Percentiles rank a stretch among this genome's conserved stretches.
phyloP scores from a whole-genome alignment of 148 eudicot species.

The Talinum fruticosum region DNA sequence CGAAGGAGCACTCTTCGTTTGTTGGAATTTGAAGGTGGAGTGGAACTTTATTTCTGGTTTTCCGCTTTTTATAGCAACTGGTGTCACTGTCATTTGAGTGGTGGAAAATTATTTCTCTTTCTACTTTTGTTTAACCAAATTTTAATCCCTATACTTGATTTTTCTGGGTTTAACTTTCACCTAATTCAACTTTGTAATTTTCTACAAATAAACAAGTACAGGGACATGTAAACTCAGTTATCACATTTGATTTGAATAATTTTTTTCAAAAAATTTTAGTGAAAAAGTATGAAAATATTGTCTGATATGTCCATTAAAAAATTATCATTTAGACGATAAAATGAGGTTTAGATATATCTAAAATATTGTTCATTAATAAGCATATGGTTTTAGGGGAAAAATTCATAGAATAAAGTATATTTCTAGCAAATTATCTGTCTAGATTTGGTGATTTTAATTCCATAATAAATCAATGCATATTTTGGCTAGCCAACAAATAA shows the following conservation, averaged over 20 bases:
- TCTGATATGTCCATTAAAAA: too few relatives aligned
- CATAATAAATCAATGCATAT: neutral
- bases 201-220: too few relatives aligned
- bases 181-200: too few relatives aligned
- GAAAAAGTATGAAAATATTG: too few relatives aligned
- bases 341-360: too few relatives aligned
- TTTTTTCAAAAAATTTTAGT: too few relatives aligned
- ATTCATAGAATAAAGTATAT: too few relatives aligned
- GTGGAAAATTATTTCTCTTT: neutral
- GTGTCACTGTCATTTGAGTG: neutral
- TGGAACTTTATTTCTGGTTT: neutral
- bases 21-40: conserved; percentile 14
- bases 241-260: too few relatives aligned
- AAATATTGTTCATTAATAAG: too few relatives aligned
- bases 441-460: neutral
- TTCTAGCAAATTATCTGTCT: neutral
- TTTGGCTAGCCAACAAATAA: neutral
- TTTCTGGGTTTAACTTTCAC: neutral
- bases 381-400: too few relatives aligned
- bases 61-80: neutral
- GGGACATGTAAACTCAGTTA: too few relatives aligned
- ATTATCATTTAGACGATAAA: too few relatives aligned
- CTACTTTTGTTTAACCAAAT: neutral
- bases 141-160: neutral
- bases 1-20: neutral